Conservation (phyloP, 805 yeast genomes). For the Cyberlindnera mrakii region DNA sequence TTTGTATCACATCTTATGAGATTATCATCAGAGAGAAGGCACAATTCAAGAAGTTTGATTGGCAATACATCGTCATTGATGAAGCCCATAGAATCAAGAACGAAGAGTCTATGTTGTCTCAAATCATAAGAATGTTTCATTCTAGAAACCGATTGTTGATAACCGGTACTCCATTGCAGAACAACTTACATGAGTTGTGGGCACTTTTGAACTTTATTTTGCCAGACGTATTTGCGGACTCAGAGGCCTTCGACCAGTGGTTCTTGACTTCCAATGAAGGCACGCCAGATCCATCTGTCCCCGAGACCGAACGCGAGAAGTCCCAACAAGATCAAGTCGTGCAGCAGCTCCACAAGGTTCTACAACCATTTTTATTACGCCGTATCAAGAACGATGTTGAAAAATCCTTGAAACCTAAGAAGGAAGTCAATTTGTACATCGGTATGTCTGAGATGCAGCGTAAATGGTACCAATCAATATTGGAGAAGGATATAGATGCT, state of each 20-base stretch:
- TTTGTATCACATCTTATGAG: conserved; percentile 57
- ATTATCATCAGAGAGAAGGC: conserved; percentile 73
- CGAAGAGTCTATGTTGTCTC: conserved; percentile 55
- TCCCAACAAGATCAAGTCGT: conserved; percentile 45
- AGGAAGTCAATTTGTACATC: conserved; percentile 67
- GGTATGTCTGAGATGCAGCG: conserved; percentile 77
- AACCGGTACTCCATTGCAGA: conserved; percentile 81
- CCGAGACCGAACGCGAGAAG: conserved; percentile 28
- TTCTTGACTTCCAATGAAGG: conserved; percentile 34
- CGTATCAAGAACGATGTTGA: conserved; percentile 81
- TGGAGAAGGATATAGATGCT: conserved; percentile 79
- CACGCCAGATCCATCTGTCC: conserved; percentile 28
- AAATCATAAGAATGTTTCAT: conserved; percentile 66
- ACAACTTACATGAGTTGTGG: conserved; percentile 77
- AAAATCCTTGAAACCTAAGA: conserved; percentile 66
- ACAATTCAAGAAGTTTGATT: conserved; percentile 54
- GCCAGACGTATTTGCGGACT: conserved; percentile 74
- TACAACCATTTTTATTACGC: conserved; percentile 69
- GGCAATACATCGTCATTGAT: conserved; percentile 76
- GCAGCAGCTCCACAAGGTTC: conserved; percentile 66
- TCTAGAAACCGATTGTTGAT: conserved; percentile 65
- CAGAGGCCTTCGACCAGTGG: conserved; percentile 73
- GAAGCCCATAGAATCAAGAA: conserved; percentile 83
- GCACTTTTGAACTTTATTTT: conserved; percentile 69
- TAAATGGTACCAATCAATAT: conserved; percentile 67